Percentiles rank a stretch among this genome's conserved stretches.
Conservation (phyloP, 1,139 yeast genomes). For the Diutina mesorugosa region DNA sequence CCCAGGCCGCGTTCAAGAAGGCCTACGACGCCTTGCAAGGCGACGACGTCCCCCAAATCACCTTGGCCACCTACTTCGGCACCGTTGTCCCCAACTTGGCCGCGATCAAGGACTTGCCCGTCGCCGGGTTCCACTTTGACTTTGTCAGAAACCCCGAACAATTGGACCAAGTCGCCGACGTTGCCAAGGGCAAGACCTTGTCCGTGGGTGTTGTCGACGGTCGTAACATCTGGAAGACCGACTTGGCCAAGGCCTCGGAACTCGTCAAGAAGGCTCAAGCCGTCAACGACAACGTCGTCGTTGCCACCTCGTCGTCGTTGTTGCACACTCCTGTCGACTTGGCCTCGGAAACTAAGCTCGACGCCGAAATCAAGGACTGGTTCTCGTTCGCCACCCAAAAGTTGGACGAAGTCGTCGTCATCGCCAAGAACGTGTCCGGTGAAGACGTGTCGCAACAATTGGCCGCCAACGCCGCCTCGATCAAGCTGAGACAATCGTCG, state of each 20-base stretch:
- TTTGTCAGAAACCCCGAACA: slow-evolving; percentile 95
- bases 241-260: slow-evolving; percentile 75
- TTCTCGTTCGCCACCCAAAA: slow-evolving; percentile 98
- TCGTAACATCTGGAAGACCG: slow-evolving; percentile 99
- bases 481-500: slow-evolving; percentile 78
- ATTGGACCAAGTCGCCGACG: slow-evolving; percentile 68
- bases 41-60: slow-evolving; percentile 61
- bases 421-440: slow-evolving; percentile 82
- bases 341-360: slow-evolving; percentile 79
- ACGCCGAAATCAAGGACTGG: slow-evolving; percentile 90
- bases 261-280: slow-evolving; percentile 71
- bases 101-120: slow-evolving; percentile 83
- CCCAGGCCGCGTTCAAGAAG: slow-evolving; percentile 74
- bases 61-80: slow-evolving; percentile 91
- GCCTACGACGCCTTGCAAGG: slow-evolving; percentile 66
- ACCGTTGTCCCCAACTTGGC: slow-evolving; percentile 93
- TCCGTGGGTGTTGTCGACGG: slow-evolving; percentile 98
- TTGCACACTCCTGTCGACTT: slow-evolving; percentile 98
- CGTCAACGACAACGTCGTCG: slow-evolving; percentile 75
- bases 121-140: slow-evolving; percentile 93
- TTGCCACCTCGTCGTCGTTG: slow-evolving; percentile 92
- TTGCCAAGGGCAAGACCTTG: slow-evolving; percentile 51
- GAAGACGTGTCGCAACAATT: slow-evolving; percentile 56
- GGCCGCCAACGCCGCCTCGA: slow-evolving; percentile 77
- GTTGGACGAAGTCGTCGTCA: slow-evolving; percentile 76